phyloP scores from a whole-genome alignment of 768 basidiomycete genomes.

The Calvatia gigantea region DNA sequence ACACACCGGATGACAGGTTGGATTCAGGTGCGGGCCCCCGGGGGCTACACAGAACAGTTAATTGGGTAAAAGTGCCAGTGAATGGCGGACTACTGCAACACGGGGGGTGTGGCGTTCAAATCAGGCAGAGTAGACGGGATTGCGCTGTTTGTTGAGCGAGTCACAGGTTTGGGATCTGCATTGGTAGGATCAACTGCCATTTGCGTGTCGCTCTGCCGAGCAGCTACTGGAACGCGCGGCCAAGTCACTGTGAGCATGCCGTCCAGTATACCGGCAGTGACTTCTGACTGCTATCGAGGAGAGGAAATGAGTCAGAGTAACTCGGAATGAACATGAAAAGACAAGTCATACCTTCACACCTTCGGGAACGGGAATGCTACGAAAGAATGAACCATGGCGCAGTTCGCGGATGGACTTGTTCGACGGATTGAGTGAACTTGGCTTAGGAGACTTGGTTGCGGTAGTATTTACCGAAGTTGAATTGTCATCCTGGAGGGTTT shows the following conservation, averaged over 20 bases:
- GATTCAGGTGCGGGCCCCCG: too few relatives aligned
- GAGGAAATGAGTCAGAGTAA: conserved; percentile 21
- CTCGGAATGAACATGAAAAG: conserved; percentile 10
- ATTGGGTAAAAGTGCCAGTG: too few relatives aligned
- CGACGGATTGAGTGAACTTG: neutral
- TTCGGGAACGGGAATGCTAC: conserved; percentile 32
- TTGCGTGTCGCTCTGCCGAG: neutral
- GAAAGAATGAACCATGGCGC: conserved; percentile 40
- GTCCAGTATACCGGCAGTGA: conserved; percentile 31
- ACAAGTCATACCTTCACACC: conserved; percentile 33
- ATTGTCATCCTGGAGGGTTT: neutral
- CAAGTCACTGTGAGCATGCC: conserved; percentile 43
- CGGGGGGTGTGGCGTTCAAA: neutral
- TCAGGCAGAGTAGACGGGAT: neutral
- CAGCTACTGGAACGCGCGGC: conserved; percentile 22
- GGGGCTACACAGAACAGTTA: too few relatives aligned
- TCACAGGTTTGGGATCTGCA: neutral
- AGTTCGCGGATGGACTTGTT: conserved; percentile 32
- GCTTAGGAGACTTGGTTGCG: neutral
- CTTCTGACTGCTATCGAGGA: conserved; percentile 30
- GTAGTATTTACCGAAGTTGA: neutral
- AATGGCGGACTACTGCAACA: neutral
- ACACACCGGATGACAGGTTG: too few relatives aligned
- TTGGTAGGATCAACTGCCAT: neutral
- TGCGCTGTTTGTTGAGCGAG: neutral